Evolutionary conservation across 2,329 filamentous ascomycete genomes (phyloP).

Genomic region (Colletotrichum lentis): DNA sequence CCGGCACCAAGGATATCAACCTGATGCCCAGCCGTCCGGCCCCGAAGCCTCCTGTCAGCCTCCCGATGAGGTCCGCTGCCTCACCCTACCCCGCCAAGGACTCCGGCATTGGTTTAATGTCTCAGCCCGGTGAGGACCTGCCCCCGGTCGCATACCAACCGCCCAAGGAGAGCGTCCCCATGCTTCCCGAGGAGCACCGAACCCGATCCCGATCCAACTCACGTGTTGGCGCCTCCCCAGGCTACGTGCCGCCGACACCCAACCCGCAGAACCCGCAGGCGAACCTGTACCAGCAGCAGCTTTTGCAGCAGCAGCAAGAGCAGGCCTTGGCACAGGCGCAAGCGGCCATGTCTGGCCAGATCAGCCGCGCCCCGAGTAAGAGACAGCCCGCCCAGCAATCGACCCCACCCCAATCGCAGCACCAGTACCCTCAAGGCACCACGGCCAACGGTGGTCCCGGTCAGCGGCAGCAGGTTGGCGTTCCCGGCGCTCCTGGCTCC

Average conservation of each 20-base stretch:
- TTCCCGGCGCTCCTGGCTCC: slow-evolving; percentile 50
- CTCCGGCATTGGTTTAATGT: slow-evolving; percentile 69
- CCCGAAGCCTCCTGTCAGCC: slow-evolving; percentile 80
- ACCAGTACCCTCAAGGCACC: slow-evolving; percentile 38
- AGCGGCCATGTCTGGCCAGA: slow-evolving; percentile 75
- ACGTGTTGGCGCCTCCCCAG: slow-evolving; percentile 62
- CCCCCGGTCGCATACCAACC: slow-evolving; percentile 55
- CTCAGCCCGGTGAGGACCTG: slow-evolving; percentile 65
- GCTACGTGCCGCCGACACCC: slow-evolving; percentile 56
- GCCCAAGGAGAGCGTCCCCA: slow-evolving; percentile 63
- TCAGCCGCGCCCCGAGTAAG: slow-evolving; percentile 79
- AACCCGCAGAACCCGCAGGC: slow-evolving; percentile 53
- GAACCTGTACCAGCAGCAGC: slow-evolving; percentile 66
- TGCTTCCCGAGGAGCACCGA: slow-evolving; percentile 68
- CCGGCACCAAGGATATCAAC: slow-evolving; percentile 61
- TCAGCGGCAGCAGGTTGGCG: slow-evolving; percentile 49
- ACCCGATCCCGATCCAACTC: slow-evolving; percentile 73
- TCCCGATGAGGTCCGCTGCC: slow-evolving; percentile 65
- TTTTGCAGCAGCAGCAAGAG: slow-evolving; percentile 84
- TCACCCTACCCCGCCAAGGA: slow-evolving; percentile 67
- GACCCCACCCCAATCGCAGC: slow-evolving; percentile 61
- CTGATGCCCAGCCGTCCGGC: slow-evolving; percentile 84
- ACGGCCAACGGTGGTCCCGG: slow-evolving; percentile 45
- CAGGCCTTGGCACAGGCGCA: slow-evolving; percentile 83
- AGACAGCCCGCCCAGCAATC: slow-evolving; percentile 64